A percentile compares a stretch with the other conserved stretches of the same genome.
phyloP scores from a whole-genome alignment of 305 asterid genomes.

The Caryopteris hybrid region DNA sequence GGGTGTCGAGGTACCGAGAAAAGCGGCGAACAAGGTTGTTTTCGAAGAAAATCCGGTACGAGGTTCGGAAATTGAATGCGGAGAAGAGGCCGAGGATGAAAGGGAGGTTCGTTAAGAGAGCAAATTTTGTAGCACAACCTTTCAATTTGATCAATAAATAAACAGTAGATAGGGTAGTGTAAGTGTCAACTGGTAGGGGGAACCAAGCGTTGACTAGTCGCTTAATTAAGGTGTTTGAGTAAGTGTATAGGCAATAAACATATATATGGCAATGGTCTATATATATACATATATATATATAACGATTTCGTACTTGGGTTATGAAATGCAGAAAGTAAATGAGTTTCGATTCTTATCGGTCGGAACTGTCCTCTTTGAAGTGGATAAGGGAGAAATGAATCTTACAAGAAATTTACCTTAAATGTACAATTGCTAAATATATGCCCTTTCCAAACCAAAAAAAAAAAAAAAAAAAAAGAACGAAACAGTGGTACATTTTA shows the following conservation, averaged over 20 bases:
- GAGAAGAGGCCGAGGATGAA: constrained; percentile 92
- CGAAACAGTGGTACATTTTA: too few species aligned
- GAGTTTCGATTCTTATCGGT: too few species aligned
- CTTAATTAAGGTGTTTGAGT: neutral
- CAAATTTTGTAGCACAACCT: constrained; percentile 39
- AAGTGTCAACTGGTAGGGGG: constrained; percentile 14
- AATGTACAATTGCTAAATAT: too few species aligned
- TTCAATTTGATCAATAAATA: constrained; percentile 33
- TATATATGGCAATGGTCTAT: neutral
- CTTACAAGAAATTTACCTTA: too few species aligned
- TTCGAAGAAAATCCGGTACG: constrained; percentile 83
- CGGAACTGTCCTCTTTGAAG: too few species aligned
- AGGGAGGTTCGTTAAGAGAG: constrained; percentile 82
- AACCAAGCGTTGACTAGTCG: constrained; percentile 3
- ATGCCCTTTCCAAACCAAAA: too few species aligned
- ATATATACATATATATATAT: too few species aligned
- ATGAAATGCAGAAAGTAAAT: neutral
- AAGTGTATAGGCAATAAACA: constrained; percentile 7
- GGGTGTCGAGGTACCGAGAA: constrained; percentile 76
- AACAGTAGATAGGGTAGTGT: neutral
- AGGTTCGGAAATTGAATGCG: constrained; percentile 85
- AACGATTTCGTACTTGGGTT: neutral
- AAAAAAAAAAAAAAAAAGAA: too few species aligned
- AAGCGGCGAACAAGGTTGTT: constrained; percentile 77
- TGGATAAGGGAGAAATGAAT: neutral